A percentile compares a stretch with the other conserved stretches of the same genome.
Conservation (phyloP, 306 rosid species). For the Benincasa hispida region DNA sequence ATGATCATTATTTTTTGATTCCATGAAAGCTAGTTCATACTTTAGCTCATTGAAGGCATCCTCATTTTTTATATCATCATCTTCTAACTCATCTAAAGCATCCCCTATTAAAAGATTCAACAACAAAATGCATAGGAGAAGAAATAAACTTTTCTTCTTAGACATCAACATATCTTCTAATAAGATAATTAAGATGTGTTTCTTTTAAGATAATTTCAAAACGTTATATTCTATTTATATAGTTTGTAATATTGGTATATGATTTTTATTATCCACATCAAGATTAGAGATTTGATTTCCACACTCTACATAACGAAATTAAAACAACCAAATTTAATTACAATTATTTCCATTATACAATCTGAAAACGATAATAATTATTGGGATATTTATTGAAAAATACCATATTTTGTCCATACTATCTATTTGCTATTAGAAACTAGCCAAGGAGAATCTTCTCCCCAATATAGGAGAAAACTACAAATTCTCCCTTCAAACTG, state of each 20-base stretch:
- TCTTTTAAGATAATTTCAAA: too few species aligned
- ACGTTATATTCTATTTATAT: neutral
- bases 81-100: neutral
- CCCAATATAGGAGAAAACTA: too few species aligned
- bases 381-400: neutral
- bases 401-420: neutral
- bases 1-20: too few species aligned
- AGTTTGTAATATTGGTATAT: neutral
- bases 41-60: too few species aligned
- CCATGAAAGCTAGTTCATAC: neutral
- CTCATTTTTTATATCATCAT: too few species aligned
- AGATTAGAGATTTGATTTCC: too few species aligned
- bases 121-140: neutral
- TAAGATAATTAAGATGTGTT: neutral
- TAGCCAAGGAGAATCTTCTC: neutral
- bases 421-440: neutral
- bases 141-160: neutral
- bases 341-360: too few species aligned
- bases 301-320: too few species aligned
- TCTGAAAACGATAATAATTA: too few species aligned
- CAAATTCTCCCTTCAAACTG: too few species aligned
- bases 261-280: too few species aligned
- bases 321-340: too few species aligned
- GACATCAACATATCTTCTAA: neutral
- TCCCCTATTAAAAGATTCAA: neutral